These are phyloP conservation scores for Colletotrichum trifolii DNA, from an alignment of 2,329 filamentous ascomycete genomes.

Conservation along the genomic window DNA sequence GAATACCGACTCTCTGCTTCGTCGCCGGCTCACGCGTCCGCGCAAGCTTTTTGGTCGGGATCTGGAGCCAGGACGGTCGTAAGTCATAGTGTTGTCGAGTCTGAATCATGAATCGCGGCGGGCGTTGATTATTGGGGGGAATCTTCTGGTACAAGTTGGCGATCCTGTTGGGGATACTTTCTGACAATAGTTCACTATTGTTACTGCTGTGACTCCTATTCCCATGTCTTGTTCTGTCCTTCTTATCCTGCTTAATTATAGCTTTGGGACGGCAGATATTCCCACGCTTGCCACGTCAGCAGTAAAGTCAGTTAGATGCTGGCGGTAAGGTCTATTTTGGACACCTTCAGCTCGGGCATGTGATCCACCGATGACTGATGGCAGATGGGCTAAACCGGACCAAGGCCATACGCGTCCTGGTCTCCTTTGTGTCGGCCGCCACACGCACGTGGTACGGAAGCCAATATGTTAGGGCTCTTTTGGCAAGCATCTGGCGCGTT, in stretches of 20 bases:
- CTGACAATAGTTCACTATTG: too few species aligned
- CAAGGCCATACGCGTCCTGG: constrained; percentile 29
- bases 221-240: too few species aligned
- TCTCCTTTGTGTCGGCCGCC: constrained; percentile 39
- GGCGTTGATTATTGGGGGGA: background rate
- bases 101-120: background rate
- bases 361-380: background rate
- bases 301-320: too few species aligned
- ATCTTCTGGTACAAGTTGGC: background rate
- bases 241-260: too few species aligned
- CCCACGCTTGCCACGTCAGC: too few species aligned
- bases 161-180: too few species aligned
- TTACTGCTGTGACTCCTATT: fast-evolving
- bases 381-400: background rate
- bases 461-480: constrained; percentile 38
- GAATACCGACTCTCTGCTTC: background rate
- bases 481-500: constrained; percentile 28
- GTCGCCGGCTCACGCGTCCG: background rate
- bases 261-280: too few species aligned
- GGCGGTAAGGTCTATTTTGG: constrained; percentile 28
- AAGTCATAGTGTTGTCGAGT: background rate
- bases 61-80: background rate
- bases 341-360: constrained; percentile 32
- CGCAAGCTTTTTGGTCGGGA: background rate
- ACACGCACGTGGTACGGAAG: constrained; percentile 40